Evolutionary conservation across 1,139 yeast genomes (phyloP).

Genomic region (Blastobotrys malaysiensis): DNA sequence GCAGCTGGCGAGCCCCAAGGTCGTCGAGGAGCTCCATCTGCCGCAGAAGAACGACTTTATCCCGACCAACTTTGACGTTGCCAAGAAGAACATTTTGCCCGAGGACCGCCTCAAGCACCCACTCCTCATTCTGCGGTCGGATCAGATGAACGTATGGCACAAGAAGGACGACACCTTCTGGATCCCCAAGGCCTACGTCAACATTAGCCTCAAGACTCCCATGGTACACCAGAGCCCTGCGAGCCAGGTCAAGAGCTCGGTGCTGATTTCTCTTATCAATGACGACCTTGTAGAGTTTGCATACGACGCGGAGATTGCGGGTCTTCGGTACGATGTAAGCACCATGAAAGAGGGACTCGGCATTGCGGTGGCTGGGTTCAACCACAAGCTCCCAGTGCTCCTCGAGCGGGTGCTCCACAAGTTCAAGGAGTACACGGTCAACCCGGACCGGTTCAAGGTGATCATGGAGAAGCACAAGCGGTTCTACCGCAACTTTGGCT

Average conservation of each 20-base stretch:
- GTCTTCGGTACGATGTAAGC: conserved; percentile 54
- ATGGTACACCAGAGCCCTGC: conserved; percentile 51
- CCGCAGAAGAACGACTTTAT: conserved; percentile 75
- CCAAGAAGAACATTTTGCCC: conserved; percentile 35
- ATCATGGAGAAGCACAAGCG: conserved; percentile 60
- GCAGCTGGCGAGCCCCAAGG: conserved; percentile 32
- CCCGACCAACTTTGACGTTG: conserved; percentile 67
- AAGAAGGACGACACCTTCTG: conserved; percentile 86
- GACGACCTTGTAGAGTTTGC: conserved; percentile 73
- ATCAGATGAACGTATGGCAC: conserved; percentile 62
- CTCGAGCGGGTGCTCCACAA: conserved; percentile 55
- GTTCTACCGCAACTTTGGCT: conserved; percentile 65
- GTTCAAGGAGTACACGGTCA: conserved; percentile 49
- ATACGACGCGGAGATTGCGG: conserved; percentile 82
- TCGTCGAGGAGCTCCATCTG: conserved; percentile 46
- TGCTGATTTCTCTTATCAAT: conserved; percentile 64
- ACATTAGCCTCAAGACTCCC: conserved; percentile 60
- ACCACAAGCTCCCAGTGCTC: conserved; percentile 67
- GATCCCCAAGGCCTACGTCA: conserved; percentile 79
- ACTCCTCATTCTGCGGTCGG: conserved; percentile 39
- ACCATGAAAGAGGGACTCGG: conserved; percentile 67
- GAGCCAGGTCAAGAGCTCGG: conserved; percentile 51
- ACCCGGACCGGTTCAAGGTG: conserved; percentile 52
- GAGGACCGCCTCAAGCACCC: conserved; percentile 43
- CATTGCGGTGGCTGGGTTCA: conserved; percentile 69